These are phyloP conservation scores for Lizonia empirigonia DNA, from an alignment of 2,329 filamentous ascomycete genomes.

Conservation along the genomic window DNA sequence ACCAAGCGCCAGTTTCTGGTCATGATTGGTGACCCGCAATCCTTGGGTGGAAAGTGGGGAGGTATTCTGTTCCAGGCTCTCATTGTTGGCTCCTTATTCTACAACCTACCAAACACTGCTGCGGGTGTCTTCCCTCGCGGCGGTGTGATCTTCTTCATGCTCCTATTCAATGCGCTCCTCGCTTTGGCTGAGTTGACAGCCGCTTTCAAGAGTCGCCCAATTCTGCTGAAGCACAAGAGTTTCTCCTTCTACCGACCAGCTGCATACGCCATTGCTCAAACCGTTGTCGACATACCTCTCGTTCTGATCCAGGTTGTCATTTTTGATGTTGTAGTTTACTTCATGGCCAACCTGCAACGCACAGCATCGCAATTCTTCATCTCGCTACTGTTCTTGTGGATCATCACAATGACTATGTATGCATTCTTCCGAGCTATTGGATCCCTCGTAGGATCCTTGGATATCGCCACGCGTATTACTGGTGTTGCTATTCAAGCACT, in stretches of 20 bases:
- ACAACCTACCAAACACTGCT: constrained; percentile 58
- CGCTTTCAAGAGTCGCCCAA: constrained; percentile 66
- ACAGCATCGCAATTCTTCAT: constrained; percentile 69
- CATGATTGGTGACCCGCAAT: constrained; percentile 60
- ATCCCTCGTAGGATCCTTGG: constrained; percentile 43
- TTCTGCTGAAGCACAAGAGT: constrained; percentile 72
- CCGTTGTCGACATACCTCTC: constrained; percentile 62
- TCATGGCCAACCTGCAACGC: constrained; percentile 62
- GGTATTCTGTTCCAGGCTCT: constrained; percentile 51
- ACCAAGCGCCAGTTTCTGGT: constrained; percentile 54
- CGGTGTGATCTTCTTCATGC: constrained; percentile 65
- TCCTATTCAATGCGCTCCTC: constrained; percentile 67
- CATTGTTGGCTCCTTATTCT: constrained; percentile 57
- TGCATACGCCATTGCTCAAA: constrained; percentile 64
- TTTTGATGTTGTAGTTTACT: constrained; percentile 67
- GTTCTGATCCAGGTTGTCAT: constrained; percentile 63
- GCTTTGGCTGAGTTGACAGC: constrained; percentile 66
- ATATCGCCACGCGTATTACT: constrained; percentile 48
- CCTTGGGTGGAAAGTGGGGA: constrained; percentile 53
- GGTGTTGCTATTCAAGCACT: constrained; percentile 50
- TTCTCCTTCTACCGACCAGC: constrained; percentile 71
- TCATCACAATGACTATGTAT: constrained; percentile 53
- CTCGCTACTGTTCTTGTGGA: constrained; percentile 66
- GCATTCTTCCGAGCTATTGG: constrained; percentile 50
- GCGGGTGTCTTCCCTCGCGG: constrained; percentile 64